Base-by-base conservation (phyloP, 192 early-diverging fungal species). In the Podila epicladia region DNA sequence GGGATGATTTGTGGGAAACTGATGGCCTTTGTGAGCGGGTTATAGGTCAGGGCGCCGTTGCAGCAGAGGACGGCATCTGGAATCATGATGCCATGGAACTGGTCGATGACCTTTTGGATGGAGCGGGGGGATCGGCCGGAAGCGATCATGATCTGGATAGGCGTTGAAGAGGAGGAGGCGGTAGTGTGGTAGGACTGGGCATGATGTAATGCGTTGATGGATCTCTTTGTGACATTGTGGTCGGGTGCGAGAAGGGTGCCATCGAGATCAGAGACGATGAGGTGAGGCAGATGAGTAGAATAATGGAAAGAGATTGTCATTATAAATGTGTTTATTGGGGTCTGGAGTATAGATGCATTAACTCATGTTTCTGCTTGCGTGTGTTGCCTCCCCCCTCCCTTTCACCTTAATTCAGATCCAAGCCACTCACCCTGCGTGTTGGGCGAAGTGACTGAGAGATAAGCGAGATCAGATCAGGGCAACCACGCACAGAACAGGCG, bases 221-320 rank as follows among this genome's bases (percentile, higher is more conserved):
- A 74, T 4, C 74, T 79, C 0, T 9, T 58, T 2, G 83, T 69
- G 61, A 86, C 78, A 11, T 64, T 62, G 64, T 82, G 78, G 28
- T 86, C 70, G 12, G 62, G 74, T 19, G 24, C 69, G 48, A 86
- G 75, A 2, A 86, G 70, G 1, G 85, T 86, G 15, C 85, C 85
- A 49, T 86, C 83, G 1, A 87, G 58, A 62, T 83, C 85, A 32
- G 63, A 65, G 38, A 80, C 77, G 15, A 80, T 15, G 9, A 80
- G 57, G 0, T 58, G 38, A 20, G 77, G 77, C 3, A 80, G 71
- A 0, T 9, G 32, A 11, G 71, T 65, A 0, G 77, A 73, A 2
- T 68, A 24, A 55, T 80, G 77, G 29, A 80, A 73, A 17, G 41
- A 45, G 41, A 45, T 45, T 45, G 41, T 45, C 41, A 45, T 45